phyloP scores from a whole-genome alignment of 108 stramenopile species.

The Cyclostephanos invisitatus region DNA sequence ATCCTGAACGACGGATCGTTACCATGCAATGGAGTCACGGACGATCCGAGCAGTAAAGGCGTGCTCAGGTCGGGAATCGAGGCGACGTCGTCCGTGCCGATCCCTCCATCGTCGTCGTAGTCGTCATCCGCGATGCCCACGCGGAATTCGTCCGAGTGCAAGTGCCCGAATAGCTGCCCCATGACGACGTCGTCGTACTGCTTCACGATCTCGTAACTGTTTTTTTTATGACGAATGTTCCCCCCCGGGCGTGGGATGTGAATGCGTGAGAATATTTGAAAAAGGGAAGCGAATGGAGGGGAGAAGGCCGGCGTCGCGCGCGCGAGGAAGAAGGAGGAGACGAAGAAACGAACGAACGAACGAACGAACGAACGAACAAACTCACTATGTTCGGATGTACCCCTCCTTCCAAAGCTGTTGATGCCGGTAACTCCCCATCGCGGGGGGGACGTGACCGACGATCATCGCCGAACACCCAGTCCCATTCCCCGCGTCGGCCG shows the following conservation, averaged over 20 bases:
- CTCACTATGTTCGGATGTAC: conserved; percentile 48
- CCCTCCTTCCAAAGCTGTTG: conserved; percentile 63
- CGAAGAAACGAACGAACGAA: too few species aligned
- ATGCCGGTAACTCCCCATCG: conserved; percentile 63
- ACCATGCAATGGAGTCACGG: conserved; percentile 67
- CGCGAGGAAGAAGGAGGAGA: not conserved
- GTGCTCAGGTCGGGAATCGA: conserved; percentile 26
- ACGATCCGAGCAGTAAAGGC: conserved; percentile 56
- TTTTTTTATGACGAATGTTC: too few species aligned
- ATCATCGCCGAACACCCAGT: conserved; percentile 39
- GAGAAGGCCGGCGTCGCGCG: not conserved
- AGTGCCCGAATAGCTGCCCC: conserved; percentile 73
- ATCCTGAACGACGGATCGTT: conserved; percentile 69
- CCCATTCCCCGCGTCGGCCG: not conserved
- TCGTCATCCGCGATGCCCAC: conserved; percentile 25
- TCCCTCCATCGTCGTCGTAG: not conserved
- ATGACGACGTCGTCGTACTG: conserved; percentile 42
- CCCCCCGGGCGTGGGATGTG: too few species aligned
- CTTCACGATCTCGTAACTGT: conserved; percentile 34
- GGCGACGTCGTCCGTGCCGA: not conserved
- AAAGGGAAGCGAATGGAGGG: too few species aligned
- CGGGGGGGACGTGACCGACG: conserved; percentile 67
- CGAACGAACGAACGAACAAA: not conserved
- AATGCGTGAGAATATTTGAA: too few species aligned
- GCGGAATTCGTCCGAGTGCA: conserved; percentile 79